phyloP scores from a whole-genome alignment of 2,329 filamentous ascomycete species.

The Verticillium dahliae region DNA sequence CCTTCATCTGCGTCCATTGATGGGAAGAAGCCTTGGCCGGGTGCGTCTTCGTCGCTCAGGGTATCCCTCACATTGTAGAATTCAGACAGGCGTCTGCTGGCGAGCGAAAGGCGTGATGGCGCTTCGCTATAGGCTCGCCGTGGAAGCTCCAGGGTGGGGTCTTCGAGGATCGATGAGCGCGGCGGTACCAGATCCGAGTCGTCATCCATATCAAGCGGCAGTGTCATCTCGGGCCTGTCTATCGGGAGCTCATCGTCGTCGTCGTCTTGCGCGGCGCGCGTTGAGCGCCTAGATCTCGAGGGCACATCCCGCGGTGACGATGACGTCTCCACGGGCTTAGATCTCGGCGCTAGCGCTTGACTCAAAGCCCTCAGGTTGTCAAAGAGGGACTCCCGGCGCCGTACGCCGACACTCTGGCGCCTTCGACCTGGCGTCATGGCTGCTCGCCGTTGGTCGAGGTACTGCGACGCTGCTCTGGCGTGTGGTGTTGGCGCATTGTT shows the following conservation, averaged over 20 bases:
- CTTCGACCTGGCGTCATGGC: conserved; percentile 52
- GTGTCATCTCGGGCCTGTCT: conserved; percentile 46
- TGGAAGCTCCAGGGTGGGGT: conserved; percentile 54
- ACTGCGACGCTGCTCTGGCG: conserved; percentile 51
- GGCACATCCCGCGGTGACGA: conserved; percentile 29
- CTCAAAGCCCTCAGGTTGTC: conserved; percentile 48
- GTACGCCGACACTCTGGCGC: conserved; percentile 45
- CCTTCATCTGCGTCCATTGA: conserved; percentile 13
- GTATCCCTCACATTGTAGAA: conserved; percentile 24
- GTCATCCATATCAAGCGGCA: conserved; percentile 43
- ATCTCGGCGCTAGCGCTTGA: conserved; percentile 43
- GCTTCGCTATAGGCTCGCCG: conserved; percentile 44
- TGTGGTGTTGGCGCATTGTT: conserved; percentile 50
- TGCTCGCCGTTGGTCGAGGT: conserved; percentile 51
- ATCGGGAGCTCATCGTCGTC: conserved; percentile 43
- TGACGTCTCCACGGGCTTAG: conserved; percentile 39
- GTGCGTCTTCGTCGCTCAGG: background rate
- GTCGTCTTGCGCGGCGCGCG: conserved; percentile 23
- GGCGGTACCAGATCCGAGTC: conserved; percentile 49
- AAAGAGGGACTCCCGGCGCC: conserved; percentile 49
- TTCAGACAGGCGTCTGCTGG: conserved; percentile 48
- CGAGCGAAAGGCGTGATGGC: conserved; percentile 41
- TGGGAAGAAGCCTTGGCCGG: conserved; percentile 43
- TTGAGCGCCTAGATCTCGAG: conserved; percentile 17
- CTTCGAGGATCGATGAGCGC: conserved; percentile 46